Evolutionary conservation across 1,284 basidiomycete genomes (phyloP).

Genomic region (Ustilago curta): DNA sequence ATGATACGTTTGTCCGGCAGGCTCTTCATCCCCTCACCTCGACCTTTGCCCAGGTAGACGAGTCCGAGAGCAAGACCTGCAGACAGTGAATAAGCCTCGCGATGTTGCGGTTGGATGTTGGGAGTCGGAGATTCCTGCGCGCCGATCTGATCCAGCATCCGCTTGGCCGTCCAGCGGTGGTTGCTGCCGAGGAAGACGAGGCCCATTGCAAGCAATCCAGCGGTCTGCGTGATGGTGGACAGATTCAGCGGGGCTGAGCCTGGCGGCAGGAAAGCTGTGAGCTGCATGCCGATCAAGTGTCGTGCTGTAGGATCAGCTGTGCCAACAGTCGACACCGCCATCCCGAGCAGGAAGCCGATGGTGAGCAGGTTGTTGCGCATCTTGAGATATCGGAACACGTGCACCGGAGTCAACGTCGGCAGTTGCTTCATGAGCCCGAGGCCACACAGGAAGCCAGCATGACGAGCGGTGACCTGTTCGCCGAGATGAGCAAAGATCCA

Average conservation of each 20-base stretch:
- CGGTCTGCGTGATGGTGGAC: slow-evolving; percentile 87
- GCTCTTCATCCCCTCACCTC: slow-evolving; percentile 54
- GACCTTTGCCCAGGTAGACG: slow-evolving; percentile 85
- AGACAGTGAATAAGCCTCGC: slow-evolving; percentile 90
- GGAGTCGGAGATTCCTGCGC: slow-evolving; percentile 81
- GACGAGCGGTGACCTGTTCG: slow-evolving; percentile 79
- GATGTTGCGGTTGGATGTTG: slow-evolving; percentile 72
- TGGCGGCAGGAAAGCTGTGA: slow-evolving; percentile 87
- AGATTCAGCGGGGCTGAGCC: slow-evolving; percentile 89
- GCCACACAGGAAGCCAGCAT: slow-evolving; percentile 93
- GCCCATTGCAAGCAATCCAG: slow-evolving; percentile 88
- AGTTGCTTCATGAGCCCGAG: slow-evolving; percentile 92
- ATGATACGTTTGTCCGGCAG: slow-evolving; percentile 55
- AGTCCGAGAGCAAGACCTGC: slow-evolving; percentile 92
- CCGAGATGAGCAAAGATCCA: slow-evolving; percentile 67
- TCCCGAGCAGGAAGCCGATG: slow-evolving; percentile 89
- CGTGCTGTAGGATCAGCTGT: slow-evolving; percentile 87
- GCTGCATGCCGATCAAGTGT: slow-evolving; percentile 90
- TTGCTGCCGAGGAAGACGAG: slow-evolving; percentile 88
- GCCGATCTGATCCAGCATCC: slow-evolving; percentile 85
- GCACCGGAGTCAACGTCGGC: slow-evolving; percentile 85
- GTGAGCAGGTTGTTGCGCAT: slow-evolving; percentile 95
- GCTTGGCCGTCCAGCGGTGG: slow-evolving; percentile 90
- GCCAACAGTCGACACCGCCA: slow-evolving; percentile 91
- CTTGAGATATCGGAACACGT: slow-evolving; percentile 85